These are phyloP conservation scores for Juglanconis juglandina DNA, from an alignment of 2,329 filamentous ascomycete genomes.

Conservation along the genomic window DNA sequence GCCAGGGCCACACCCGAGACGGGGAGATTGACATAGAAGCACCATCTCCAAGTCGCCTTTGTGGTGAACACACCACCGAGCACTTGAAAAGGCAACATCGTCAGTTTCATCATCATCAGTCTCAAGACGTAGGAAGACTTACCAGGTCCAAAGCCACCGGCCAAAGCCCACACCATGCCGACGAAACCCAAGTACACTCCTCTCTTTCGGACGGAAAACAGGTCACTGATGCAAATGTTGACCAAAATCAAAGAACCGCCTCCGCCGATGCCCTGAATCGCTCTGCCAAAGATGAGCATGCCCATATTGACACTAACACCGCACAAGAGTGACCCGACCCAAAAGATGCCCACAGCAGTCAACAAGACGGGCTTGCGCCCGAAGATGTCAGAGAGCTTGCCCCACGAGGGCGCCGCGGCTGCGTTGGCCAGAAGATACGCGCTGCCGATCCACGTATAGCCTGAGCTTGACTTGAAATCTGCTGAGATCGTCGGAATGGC, in stretches of 20 bases:
- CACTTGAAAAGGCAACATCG: slow-evolving; percentile 16
- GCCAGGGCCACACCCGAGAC: slow-evolving; percentile 53
- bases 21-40: slow-evolving; percentile 45
- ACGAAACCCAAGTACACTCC: slow-evolving; percentile 40
- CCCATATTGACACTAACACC: slow-evolving; percentile 43
- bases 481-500: slow-evolving; percentile 58
- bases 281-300: slow-evolving; percentile 45
- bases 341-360: slow-evolving; percentile 46
- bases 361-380: slow-evolving; percentile 53
- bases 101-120: slow-evolving; percentile 1
- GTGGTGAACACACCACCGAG: slow-evolving; percentile 63
- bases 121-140: slow-evolving; percentile 27
- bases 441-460: slow-evolving; percentile 75
- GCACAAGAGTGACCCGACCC: slow-evolving; percentile 47
- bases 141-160: slow-evolving; percentile 59
- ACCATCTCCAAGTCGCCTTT: slow-evolving; percentile 59
- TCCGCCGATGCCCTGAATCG: slow-evolving; percentile 50
- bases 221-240: slow-evolving; percentile 51
- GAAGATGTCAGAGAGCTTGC: slow-evolving; percentile 57
- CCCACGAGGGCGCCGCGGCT: slow-evolving; percentile 68
- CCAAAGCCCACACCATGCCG: slow-evolving; percentile 64
- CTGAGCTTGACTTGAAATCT: slow-evolving; percentile 58
- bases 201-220: slow-evolving; percentile 45
- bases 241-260: slow-evolving; percentile 51
- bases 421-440: slow-evolving; percentile 70